These are phyloP conservation scores for Leccinum fuscescens DNA, from an alignment of 1,284 basidiomycete genomes.

Conservation along the genomic window DNA sequence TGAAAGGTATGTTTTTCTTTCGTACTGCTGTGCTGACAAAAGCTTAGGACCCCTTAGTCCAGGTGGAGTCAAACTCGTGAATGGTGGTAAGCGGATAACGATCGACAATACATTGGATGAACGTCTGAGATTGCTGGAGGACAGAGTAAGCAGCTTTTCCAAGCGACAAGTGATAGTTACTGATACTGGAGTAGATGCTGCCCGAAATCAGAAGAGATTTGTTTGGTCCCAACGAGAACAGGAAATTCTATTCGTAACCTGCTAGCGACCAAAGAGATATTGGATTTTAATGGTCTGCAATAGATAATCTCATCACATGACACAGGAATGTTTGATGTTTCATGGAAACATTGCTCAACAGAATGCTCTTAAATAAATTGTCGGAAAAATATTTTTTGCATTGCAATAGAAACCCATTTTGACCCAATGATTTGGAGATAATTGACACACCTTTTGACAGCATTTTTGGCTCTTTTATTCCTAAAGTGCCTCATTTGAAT, in stretches of 20 bases:
- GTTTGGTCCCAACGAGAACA: conserved; percentile 83
- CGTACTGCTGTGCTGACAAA: background rate
- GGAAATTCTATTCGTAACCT: conserved; percentile 74
- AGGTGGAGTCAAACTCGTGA: conserved; percentile 80
- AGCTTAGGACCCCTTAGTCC: conserved; percentile 41
- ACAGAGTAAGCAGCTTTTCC: conserved; percentile 57
- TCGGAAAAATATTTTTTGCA: no score
- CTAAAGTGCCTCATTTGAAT: no score
- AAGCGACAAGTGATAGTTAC: background rate
- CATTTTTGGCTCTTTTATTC: no score
- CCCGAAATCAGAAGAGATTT: conserved; percentile 86
- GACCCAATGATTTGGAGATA: no score
- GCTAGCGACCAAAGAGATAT: background rate
- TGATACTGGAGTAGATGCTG: conserved; percentile 66
- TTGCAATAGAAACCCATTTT: no score
- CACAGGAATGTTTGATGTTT: no score
- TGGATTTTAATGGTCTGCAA: background rate
- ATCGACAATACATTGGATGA: conserved; percentile 93
- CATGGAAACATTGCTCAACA: no score
- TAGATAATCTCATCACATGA: no score
- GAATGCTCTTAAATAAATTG: no score
- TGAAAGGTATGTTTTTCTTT: conserved; percentile 55
- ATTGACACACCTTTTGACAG: no score
- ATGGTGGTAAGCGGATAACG: conserved; percentile 74
- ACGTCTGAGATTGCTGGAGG: conserved; percentile 81